Conservation (phyloP, 2,329 filamentous ascomycete species). For the Arthroderma sp. region DNA sequence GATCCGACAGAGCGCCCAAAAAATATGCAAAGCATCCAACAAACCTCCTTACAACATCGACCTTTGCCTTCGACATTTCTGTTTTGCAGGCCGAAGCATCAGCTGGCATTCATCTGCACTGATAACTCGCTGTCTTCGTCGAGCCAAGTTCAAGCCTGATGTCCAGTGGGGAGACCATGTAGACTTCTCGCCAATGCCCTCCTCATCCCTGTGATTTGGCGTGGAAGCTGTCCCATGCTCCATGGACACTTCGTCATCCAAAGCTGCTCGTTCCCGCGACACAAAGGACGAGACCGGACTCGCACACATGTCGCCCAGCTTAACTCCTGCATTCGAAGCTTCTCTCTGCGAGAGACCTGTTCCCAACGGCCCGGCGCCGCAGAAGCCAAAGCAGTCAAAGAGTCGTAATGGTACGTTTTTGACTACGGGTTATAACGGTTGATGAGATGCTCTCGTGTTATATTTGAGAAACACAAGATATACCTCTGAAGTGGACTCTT, state of each 20-base stretch:
- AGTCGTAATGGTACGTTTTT: conserved; percentile 56
- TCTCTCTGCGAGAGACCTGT: background rate
- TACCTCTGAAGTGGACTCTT: background rate
- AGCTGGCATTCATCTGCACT: background rate
- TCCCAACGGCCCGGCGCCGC: background rate
- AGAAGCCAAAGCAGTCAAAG: conserved; percentile 60
- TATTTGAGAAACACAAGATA: conserved; percentile 13
- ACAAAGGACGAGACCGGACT: background rate
- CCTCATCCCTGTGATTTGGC: too few relatives aligned
- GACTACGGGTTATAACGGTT: too few relatives aligned
- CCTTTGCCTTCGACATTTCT: background rate
- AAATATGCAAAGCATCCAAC: background rate
- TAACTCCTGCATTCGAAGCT: background rate
- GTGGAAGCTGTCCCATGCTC: background rate
- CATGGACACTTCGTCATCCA: background rate
- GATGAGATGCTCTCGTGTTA: background rate
- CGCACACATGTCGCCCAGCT: background rate
- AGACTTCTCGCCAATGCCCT: background rate
- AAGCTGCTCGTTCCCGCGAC: background rate
- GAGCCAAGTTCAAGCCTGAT: background rate
- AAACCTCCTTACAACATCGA: background rate
- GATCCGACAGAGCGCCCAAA: background rate
- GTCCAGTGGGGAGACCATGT: background rate
- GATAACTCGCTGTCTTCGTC: background rate
- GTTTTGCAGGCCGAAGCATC: background rate